Evolutionary conservation across 1,284 basidiomycete genomes (phyloP), one percentile per base, ranked within the genome.

Genomic region (Cronartium ribicola): DNA sequence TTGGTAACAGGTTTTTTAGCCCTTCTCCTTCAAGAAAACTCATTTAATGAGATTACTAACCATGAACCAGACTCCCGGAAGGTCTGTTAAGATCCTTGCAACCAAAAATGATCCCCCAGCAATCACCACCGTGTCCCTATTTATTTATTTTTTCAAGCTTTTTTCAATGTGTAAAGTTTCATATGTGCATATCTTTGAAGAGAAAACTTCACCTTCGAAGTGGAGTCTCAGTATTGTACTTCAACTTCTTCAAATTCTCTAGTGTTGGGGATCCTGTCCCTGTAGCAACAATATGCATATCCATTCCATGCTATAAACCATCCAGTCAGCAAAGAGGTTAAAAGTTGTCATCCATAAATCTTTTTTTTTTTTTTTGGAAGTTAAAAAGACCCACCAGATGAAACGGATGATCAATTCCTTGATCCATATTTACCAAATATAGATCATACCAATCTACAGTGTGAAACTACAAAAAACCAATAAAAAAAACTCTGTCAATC

Each of bases 381-480:
- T 20, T 22, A 51, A 37, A 37, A 48, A 17, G 40, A 29, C 37
- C 44, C 57, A 72, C 70, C 70, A 72, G 22, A 17, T 72, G 70
- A 51, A 44, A 72, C 39, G 63, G 44, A 29, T 72, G 70, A 40
- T 51, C 57, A 46, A 48, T 36, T 2, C 39, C 41, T 7, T 48
- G 8, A 60, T 72, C 70, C 55, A 66, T 40, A 41, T 72, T 72
- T 6, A 60, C 29, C 11, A 72, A n/a, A 72, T 72, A 72, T 44
- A 72, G 43, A 46, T 72, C 70, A n/a, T 72, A 72, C 70, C 70
- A 72, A 55, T 66, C 70, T 13, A 43, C 17, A 3, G 70, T 72
- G 22, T 61, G 70, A 60, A 41, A 72, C 70, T 72, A 57, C 7
- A 37, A 8, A 20, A 14, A 8, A 8, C 60, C 40, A n/a, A 63